These are phyloP conservation scores for Schizopora paradoxa DNA, from an alignment of 1,284 basidiomycete genomes.

Conservation along the genomic window DNA sequence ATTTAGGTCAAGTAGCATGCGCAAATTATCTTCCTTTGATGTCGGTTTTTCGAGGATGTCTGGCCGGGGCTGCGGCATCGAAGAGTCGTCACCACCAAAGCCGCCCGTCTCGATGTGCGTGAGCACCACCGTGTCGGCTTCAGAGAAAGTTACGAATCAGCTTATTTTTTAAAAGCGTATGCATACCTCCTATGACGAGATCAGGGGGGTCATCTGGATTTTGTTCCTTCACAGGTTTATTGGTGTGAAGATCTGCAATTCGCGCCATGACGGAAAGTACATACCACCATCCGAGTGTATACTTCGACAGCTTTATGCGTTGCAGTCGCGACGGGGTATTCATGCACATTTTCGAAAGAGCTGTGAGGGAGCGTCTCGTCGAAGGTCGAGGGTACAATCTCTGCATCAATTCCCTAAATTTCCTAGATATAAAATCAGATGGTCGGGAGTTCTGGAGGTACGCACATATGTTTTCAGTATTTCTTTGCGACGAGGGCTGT, in stretches of 20 bases:
- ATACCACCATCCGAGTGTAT: conserved; percentile 79
- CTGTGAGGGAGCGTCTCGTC: conserved; percentile 72
- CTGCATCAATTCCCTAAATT: conserved; percentile 74
- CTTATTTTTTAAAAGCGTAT: not conserved
- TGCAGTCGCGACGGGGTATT: conserved; percentile 93
- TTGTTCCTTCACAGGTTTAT: conserved; percentile 34
- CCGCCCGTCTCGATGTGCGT: conserved; percentile 65
- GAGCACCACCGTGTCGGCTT: conserved; percentile 90
- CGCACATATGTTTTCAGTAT: conserved; percentile 77
- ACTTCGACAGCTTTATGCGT: conserved; percentile 91
- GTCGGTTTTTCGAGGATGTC: conserved; percentile 87
- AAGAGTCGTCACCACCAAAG: conserved; percentile 44
- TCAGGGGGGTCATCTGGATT: conserved; percentile 85
- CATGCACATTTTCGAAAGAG: conserved; percentile 74
- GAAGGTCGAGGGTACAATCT: conserved; percentile 87
- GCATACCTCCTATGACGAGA: conserved; percentile 83
- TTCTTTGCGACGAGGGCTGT: conserved; percentile 80
- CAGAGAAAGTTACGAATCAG: conserved; percentile 2
- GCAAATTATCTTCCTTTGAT: conserved; percentile 77
- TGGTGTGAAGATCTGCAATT: not conserved
- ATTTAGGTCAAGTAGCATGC: conserved; percentile 86
- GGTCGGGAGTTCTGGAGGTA: conserved; percentile 18
- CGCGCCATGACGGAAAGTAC: conserved; percentile 28
- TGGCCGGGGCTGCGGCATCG: conserved; percentile 44
- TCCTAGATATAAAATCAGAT: conserved; percentile 1